phyloP scores from a whole-genome alignment of 345 rosid genomes.

The Lumnitzera littorea region DNA sequence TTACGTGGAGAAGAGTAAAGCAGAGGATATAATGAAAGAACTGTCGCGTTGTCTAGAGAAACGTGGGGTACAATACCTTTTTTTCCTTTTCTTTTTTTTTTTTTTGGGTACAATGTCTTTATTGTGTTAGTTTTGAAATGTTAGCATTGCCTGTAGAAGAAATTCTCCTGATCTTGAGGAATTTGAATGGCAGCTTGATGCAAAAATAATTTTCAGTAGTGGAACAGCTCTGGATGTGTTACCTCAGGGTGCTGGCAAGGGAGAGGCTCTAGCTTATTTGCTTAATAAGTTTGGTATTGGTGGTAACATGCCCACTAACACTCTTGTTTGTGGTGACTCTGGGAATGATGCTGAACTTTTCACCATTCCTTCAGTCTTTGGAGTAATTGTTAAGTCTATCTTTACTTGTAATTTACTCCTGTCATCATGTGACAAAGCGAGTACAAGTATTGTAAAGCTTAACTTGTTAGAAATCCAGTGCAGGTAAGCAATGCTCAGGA shows the following conservation, averaged over 20 bases:
- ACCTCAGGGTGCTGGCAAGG: slow-evolving; percentile 83
- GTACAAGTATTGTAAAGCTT: background rate
- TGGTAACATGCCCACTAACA: slow-evolving; percentile 42
- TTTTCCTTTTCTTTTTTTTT: too few relatives aligned
- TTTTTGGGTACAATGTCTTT: slow-evolving; percentile 33
- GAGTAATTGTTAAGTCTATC: slow-evolving; percentile 64
- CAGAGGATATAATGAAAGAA: slow-evolving; percentile 34
- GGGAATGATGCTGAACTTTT: slow-evolving; percentile 91
- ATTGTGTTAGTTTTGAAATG: background rate
- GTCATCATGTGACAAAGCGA: too few relatives aligned
- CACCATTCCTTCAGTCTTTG: slow-evolving; percentile 52
- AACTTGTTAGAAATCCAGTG: slow-evolving; percentile 23
- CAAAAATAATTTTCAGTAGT: slow-evolving; percentile 69
- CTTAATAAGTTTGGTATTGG: slow-evolving; percentile 42
- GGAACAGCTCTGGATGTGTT: slow-evolving; percentile 74
- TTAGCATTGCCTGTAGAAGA: background rate
- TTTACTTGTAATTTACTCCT: slow-evolving; percentile 1
- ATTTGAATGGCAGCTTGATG: slow-evolving; percentile 41
- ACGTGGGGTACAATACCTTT: slow-evolving; percentile 45
- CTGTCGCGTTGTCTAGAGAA: slow-evolving; percentile 51
- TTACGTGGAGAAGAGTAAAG: slow-evolving; percentile 44
- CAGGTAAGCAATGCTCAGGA: slow-evolving; percentile 86
- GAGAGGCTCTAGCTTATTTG: slow-evolving; percentile 72
- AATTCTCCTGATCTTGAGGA: background rate
- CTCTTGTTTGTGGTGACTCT: slow-evolving; percentile 92